phyloP scores from a whole-genome alignment of 2,329 filamentous ascomycete genomes.

The Rutstroemia sp. region DNA sequence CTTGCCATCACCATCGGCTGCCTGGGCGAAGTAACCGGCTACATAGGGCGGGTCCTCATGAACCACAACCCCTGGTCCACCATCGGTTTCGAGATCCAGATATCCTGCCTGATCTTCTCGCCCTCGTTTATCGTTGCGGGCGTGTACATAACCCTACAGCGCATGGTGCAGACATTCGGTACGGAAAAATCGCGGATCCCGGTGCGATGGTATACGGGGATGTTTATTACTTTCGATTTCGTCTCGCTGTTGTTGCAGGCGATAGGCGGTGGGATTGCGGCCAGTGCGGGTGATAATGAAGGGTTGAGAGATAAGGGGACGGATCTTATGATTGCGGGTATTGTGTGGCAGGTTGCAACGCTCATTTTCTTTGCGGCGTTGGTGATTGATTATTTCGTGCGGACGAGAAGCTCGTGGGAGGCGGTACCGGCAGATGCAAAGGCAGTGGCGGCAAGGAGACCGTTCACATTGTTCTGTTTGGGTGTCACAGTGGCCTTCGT shows the following conservation, averaged over 20 bases:
- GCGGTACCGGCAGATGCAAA: conserved; percentile 11
- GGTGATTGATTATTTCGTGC: conserved; percentile 42
- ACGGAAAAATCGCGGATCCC: conserved; percentile 23
- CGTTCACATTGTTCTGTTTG: conserved; percentile 16
- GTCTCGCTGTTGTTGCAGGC: conserved; percentile 51
- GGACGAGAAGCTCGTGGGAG: conserved; percentile 20
- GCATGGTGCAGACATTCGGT: conserved; percentile 17
- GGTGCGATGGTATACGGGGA: conserved; percentile 39
- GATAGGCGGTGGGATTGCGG: conserved; percentile 47
- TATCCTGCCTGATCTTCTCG: conserved; percentile 25
- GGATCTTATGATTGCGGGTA: conserved; percentile 33
- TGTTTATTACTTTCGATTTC: conserved; percentile 54
- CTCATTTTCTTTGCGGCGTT: conserved; percentile 34
- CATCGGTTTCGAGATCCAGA: conserved; percentile 40
- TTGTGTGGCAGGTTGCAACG: conserved; percentile 33
- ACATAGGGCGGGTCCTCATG: conserved; percentile 46
- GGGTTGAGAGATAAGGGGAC: conserved; percentile 17
- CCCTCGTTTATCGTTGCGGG: conserved; percentile 49
- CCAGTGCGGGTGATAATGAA: conserved; percentile 10
- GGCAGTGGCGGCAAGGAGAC: conserved; percentile 2
- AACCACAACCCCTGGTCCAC: conserved; percentile 43
- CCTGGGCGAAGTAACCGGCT: conserved; percentile 48
- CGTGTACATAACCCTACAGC: conserved; percentile 51
- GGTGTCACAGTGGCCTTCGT: conserved; percentile 13
- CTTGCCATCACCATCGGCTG: conserved; percentile 37